Conservation (phyloP, 148 eudicot genomes). For the Amaranthus cruentus region DNA sequence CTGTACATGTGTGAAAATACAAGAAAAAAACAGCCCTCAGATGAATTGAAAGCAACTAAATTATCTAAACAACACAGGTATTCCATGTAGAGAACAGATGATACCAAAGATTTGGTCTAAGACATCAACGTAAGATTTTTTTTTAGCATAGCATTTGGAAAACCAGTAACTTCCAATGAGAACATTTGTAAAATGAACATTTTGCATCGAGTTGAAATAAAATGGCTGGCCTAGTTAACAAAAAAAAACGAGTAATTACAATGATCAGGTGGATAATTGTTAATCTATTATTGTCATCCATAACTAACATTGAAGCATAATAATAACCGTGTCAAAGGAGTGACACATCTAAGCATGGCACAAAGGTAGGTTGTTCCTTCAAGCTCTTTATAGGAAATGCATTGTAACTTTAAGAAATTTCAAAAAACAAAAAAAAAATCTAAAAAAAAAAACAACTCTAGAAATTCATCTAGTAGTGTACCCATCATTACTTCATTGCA, state of each 20-base stretch:
- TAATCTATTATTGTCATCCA: not conserved
- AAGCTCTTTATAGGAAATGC: not conserved
- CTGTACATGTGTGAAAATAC: constrained; percentile 32
- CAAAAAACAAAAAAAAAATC: not conserved
- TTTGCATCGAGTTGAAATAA: not conserved
- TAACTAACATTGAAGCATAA: not conserved
- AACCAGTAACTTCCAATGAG: not conserved
- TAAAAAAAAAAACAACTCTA: not conserved
- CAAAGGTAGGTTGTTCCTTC: not conserved
- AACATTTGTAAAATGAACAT: not conserved
- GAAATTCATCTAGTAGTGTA: not conserved
- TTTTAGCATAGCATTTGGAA: not conserved
- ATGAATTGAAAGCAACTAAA: not conserved
- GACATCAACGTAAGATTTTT: not conserved
- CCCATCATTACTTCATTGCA: no score
- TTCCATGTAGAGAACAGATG: not conserved
- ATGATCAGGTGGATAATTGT: not conserved
- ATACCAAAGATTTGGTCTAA: not conserved
- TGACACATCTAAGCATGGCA: not conserved
- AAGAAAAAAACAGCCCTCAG: not conserved
- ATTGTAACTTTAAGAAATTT: not conserved
- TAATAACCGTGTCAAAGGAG: not conserved
- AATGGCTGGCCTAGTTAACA: not conserved
- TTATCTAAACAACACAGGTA: not conserved
- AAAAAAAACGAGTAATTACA: not conserved